Evolutionary conservation across 148 eudicot genomes (phyloP).

Genomic region (Rhododendron vialii): DNA sequence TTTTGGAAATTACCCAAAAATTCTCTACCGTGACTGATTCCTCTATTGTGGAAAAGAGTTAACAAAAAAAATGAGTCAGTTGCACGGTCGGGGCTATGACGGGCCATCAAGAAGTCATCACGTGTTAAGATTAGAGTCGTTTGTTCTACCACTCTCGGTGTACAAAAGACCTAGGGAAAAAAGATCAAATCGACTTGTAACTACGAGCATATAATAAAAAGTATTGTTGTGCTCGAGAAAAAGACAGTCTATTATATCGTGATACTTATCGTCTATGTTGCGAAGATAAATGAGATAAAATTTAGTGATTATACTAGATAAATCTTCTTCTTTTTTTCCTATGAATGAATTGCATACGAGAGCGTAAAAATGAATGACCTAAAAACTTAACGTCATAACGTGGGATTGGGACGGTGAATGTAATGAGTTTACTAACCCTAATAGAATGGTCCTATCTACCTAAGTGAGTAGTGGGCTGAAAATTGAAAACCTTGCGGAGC

Average conservation of each 20-base stretch:
- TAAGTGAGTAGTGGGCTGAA: background rate
- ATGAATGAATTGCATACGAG: background rate
- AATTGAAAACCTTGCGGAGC: background rate
- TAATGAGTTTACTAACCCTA: background rate
- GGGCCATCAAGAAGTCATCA: background rate
- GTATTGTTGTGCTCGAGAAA: background rate
- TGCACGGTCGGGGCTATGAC: background rate
- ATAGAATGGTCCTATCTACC: background rate
- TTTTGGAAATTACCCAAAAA: background rate
- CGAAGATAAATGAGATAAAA: background rate
- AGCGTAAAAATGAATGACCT: background rate
- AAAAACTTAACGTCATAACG: background rate
- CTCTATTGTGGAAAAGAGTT: too few species aligned
- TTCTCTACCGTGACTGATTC: background rate
- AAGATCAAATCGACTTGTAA: background rate
- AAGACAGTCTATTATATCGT: background rate
- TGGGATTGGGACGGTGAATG: background rate
- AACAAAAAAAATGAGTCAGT: background rate
- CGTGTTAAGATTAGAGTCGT: background rate
- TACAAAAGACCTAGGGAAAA: background rate
- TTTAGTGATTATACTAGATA: background rate
- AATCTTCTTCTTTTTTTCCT: background rate
- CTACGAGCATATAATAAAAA: background rate
- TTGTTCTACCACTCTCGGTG: background rate
- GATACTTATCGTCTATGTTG: background rate